These are phyloP conservation scores for Protomyces inundatus DNA, from an alignment of 1,139 yeast species.

Conservation along the genomic window DNA sequence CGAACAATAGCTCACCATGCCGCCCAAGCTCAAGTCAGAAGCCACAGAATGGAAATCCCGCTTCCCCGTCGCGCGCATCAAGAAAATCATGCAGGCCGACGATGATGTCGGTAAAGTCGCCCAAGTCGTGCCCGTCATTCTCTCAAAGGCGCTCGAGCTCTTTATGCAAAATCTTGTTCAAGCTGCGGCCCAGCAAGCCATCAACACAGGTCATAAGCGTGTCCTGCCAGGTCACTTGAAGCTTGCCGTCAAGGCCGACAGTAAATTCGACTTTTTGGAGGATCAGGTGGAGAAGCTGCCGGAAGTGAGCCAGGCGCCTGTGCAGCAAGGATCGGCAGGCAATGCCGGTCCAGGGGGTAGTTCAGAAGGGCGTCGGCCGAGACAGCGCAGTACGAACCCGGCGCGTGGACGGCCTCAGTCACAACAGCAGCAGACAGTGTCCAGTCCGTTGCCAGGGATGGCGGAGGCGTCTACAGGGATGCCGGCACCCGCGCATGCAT, in stretches of 20 bases:
- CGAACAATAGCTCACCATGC: not conserved
- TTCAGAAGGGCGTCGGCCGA: not conserved
- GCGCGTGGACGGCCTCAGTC: not conserved
- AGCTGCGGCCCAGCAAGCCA: constrained; percentile 74
- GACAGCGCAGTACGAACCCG: not conserved
- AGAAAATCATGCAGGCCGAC: constrained; percentile 94
- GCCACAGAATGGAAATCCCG: constrained; percentile 26
- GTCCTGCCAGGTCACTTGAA: constrained; percentile 79
- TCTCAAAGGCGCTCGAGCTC: constrained; percentile 82
- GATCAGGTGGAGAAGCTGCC: constrained; percentile 56
- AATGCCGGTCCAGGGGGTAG: not conserved
- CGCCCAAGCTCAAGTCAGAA: constrained; percentile 22
- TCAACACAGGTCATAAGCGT: constrained; percentile 67
- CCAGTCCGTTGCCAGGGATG: no score
- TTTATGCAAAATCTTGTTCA: constrained; percentile 87
- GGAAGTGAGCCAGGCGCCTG: not conserved
- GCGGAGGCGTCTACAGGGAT: no score
- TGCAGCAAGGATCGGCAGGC: not conserved
- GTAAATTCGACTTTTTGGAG: constrained; percentile 84
- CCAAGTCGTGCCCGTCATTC: constrained; percentile 95
- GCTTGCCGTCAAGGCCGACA: constrained; percentile 76
- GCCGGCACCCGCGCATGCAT: no score
- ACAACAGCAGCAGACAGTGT: not conserved
- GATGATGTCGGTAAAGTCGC: constrained; percentile 98
- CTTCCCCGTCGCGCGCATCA: constrained; percentile 62